Conservation (phyloP, 2,329 filamentous ascomycete species). For the Cladosporium austrohemisphaericum region DNA sequence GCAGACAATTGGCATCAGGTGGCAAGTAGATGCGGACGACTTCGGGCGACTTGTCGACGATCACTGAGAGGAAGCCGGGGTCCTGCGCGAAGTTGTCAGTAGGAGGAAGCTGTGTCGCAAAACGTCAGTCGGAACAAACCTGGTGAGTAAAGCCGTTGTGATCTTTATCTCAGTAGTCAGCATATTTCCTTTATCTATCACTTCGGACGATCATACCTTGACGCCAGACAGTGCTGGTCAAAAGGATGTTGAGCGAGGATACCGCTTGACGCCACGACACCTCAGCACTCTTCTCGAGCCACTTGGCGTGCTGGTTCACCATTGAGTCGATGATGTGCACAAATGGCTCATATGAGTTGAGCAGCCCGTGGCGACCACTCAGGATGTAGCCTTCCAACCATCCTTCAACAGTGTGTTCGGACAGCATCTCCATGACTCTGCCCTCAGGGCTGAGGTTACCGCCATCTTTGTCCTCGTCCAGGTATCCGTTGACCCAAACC, state of each 20-base stretch:
- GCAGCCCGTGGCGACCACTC: slow-evolving; percentile 68
- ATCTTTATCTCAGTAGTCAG: slow-evolving; percentile 40
- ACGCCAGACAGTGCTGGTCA: slow-evolving; percentile 75
- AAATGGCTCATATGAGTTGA: slow-evolving; percentile 80
- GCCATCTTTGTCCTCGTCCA: slow-evolving; percentile 70
- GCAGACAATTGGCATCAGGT: slow-evolving; percentile 73
- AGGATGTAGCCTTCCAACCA: slow-evolving; percentile 78
- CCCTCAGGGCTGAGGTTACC: slow-evolving; percentile 67
- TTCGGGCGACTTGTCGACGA: slow-evolving; percentile 75
- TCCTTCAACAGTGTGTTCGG: slow-evolving; percentile 73
- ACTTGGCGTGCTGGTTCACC: slow-evolving; percentile 84
- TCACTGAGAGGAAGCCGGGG: slow-evolving; percentile 73
- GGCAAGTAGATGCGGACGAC: slow-evolving; percentile 78
- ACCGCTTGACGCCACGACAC: slow-evolving; percentile 72
- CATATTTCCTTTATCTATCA: background rate
- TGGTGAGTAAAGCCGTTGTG: slow-evolving; percentile 84
- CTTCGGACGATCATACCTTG: slow-evolving; percentile 44
- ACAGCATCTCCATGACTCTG: slow-evolving; percentile 80
- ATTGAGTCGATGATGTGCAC: slow-evolving; percentile 81
- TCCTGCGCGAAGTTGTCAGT: no score
- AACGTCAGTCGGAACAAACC: no score
- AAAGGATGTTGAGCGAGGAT: slow-evolving; percentile 72
- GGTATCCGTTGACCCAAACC: slow-evolving; percentile 75
- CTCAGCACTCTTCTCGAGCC: slow-evolving; percentile 77
- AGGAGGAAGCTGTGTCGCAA: no score